Evolutionary conservation across 139 green algal genomes (phyloP).

Genomic region (Coelastrella sp.): DNA sequence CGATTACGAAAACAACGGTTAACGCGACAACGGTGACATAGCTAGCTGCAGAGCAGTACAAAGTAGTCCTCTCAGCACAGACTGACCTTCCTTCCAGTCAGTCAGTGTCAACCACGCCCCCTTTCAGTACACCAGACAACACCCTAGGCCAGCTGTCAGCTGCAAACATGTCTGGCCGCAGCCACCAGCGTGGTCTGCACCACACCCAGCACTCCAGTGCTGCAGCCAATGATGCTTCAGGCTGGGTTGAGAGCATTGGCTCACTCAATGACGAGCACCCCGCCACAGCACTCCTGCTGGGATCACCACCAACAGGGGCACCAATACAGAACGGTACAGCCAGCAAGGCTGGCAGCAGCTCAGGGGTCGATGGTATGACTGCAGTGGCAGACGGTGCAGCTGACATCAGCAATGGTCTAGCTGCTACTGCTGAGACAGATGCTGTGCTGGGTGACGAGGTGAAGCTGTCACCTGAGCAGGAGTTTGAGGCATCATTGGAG

Average conservation of each 20-base stretch:
- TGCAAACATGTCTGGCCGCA: not conserved
- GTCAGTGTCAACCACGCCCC: too few species aligned
- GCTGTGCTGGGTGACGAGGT: not conserved
- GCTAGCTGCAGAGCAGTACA: not conserved
- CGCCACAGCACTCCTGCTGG: slow-evolving; percentile 56
- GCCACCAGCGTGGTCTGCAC: slow-evolving; percentile 39
- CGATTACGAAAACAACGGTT: not conserved
- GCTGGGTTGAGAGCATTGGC: slow-evolving; percentile 80
- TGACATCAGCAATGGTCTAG: too few species aligned
- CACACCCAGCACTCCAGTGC: slow-evolving; percentile 41
- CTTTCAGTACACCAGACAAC: too few species aligned
- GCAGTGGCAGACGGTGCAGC: not conserved
- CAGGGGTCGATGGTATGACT: not conserved
- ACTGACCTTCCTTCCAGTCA: too few species aligned
- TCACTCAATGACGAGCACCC: slow-evolving; percentile 63
- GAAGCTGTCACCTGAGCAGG: slow-evolving; percentile 63
- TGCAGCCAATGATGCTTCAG: slow-evolving; percentile 34
- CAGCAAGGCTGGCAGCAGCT: not conserved
- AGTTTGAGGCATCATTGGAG: slow-evolving; percentile 75
- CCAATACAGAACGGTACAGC: not conserved
- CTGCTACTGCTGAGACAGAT: too few species aligned
- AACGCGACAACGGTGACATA: slow-evolving; percentile 4
- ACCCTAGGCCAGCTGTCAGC: not conserved
- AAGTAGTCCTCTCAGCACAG: too few species aligned
- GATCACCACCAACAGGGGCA: not conserved